Evolutionary conservation across 176 grass and related monocot genomes (phyloP).

Genomic region (Hordeum marinum): DNA sequence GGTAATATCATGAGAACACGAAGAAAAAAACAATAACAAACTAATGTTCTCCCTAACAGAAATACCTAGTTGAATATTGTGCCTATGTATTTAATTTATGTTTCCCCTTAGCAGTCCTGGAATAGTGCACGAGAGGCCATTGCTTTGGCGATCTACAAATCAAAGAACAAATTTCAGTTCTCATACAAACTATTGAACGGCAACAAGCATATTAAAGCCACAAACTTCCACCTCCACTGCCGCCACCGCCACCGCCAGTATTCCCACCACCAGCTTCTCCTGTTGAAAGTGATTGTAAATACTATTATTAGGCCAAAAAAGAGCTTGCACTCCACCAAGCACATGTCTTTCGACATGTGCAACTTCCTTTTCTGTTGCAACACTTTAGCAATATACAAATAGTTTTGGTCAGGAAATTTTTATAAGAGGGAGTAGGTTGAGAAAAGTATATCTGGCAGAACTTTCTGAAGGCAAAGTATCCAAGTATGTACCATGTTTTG

Average conservation of each 20-base stretch:
- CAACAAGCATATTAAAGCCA: too few relatives aligned
- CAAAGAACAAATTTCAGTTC: too few relatives aligned
- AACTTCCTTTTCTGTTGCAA: slow-evolving; percentile 64
- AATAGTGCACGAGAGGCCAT: too few relatives aligned
- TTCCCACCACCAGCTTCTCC: not conserved
- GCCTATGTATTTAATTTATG: too few relatives aligned
- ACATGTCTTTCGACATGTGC: slow-evolving; percentile 49
- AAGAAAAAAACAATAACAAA: too few relatives aligned
- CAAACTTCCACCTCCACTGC: not conserved
- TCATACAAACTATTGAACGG: too few relatives aligned
- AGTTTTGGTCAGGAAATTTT: slow-evolving; percentile 65
- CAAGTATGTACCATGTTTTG: slow-evolving; percentile 44
- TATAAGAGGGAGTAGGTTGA: slow-evolving; percentile 61
- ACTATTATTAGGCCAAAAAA: slow-evolving; percentile 34
- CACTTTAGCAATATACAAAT: too few relatives aligned
- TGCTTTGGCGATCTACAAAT: too few relatives aligned
- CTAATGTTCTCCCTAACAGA: too few relatives aligned
- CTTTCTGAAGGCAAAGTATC: slow-evolving; percentile 56
- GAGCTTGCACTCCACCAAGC: slow-evolving; percentile 39
- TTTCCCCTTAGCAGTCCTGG: too few relatives aligned
- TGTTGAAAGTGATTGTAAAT: slow-evolving; percentile 40
- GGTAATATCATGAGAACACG: too few relatives aligned
- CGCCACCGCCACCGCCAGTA: not conserved
- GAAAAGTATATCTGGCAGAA: slow-evolving; percentile 67
- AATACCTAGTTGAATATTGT: too few relatives aligned